Evolutionary conservation across 345 rosid species (phyloP), one percentile per base, ranked within the genome.

Genomic region (Lepidium didymum): DNA sequence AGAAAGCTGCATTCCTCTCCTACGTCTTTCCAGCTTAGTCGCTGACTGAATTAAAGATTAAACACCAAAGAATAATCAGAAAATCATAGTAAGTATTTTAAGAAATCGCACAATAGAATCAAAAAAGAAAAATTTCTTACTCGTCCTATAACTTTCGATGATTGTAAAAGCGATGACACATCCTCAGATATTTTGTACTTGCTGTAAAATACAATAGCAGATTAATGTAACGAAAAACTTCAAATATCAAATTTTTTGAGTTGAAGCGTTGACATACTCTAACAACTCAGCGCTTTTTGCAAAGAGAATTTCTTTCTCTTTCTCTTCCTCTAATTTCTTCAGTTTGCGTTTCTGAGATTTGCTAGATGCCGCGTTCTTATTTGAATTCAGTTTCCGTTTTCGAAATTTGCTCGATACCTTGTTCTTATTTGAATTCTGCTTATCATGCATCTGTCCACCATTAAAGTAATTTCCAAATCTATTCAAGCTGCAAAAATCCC

Each of bases 311-410:
- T 64, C 69, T 67, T 62, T 83, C 75, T 80, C 80, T 56, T 88
- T 86, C 21, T 85, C 97, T 80, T 90, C 91, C 84, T 82, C 91
- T 56, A 89, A 40, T 84, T 89, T 87, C 85, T 85, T 85, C 75
- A 87, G 64, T 73, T 86, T 89, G 44, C 87, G 83, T 74, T 81
- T 75, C 79, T 80, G 88, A 13, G 86, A 85, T 66, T 87, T 89
- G 80, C 92, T 84, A 37, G 75, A 13, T 10, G 42, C 65, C 3
- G 74, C 68, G 9, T 27, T 63, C 37, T 63, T 52, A 38, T 62
- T 69, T 41, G 56, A 21, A 38, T 83, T 85, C 68, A 87, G 64
- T 72, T 86, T 90, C 47, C 85, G 84, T 74, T 82, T 75, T 72
- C 78, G 91, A 14, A 83, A 83, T 75, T 84, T 89, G 72, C 85